A percentile compares a stretch with the other conserved stretches of the same genome.
These are phyloP conservation scores for Backusella westeae DNA, from an alignment of 192 early-diverging fungal species.

Conservation along the genomic window DNA sequence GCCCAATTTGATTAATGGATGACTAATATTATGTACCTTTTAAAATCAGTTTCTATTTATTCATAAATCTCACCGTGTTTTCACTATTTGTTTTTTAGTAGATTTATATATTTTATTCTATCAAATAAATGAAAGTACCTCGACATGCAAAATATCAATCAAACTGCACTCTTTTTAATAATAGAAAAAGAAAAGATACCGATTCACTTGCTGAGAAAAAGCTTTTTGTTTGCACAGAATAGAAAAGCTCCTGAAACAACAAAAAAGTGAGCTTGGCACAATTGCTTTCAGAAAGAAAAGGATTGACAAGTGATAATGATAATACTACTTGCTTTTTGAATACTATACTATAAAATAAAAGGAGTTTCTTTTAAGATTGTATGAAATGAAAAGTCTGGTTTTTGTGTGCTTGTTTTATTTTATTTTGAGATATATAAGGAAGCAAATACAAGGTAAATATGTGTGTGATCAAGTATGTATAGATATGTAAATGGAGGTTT, in stretches of 20 bases:
- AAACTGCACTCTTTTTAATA: no score
- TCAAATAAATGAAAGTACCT: background rate
- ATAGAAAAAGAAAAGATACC: no score
- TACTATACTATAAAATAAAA: no score
- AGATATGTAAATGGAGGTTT: background rate
- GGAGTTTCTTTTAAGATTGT: background rate
- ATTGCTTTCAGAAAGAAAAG: background rate
- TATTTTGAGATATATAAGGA: background rate
- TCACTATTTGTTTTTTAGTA: no score
- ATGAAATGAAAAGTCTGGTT: background rate
- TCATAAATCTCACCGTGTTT: background rate
- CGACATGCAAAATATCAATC: no score
- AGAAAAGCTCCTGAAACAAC: background rate
- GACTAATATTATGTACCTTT: background rate
- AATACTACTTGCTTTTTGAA: no score
- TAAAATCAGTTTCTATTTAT: background rate
- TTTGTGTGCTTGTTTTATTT: background rate
- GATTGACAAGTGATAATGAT: background rate
- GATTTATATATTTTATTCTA: no score
- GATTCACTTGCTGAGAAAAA: no score
- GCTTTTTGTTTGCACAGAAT: no score
- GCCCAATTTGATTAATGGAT: background rate
- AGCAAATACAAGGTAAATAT: slow-evolving; percentile 1
- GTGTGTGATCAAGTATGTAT: background rate
- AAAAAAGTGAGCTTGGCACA: background rate